A percentile compares a stretch with the other conserved stretches of the same genome.
phyloP scores from a whole-genome alignment of 495 filamentous ascomycete genomes.

The Neurospora sp. region DNA sequence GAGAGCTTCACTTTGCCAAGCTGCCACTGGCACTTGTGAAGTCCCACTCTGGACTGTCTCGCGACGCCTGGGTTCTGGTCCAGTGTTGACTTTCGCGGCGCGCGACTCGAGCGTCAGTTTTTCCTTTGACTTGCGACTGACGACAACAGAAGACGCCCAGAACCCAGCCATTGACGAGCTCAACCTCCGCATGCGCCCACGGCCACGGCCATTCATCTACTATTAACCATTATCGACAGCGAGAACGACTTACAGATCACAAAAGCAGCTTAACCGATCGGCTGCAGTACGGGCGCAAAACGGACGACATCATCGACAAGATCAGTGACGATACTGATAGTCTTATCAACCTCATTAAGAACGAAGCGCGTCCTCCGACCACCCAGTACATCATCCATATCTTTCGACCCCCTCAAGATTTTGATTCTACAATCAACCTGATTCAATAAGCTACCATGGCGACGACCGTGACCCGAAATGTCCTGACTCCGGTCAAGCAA shows the following conservation, averaged over 20 bases:
- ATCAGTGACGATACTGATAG: background rate
- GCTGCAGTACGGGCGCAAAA: background rate
- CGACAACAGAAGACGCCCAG: slow-evolving; percentile 1
- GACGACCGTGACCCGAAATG: slow-evolving; percentile 8
- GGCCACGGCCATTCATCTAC: slow-evolving; percentile 10
- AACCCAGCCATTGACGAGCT: background rate
- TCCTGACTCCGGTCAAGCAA: slow-evolving; percentile 36
- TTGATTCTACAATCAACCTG: slow-evolving; percentile 3
- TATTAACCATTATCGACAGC: slow-evolving; percentile 1
- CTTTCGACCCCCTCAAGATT: background rate
- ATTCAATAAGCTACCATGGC: slow-evolving; percentile 10
- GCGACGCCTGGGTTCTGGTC: slow-evolving; percentile 5
- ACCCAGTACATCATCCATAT: background rate
- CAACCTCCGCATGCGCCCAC: background rate
- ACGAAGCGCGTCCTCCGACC: background rate
- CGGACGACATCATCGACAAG: background rate
- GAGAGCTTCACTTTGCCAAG: background rate
- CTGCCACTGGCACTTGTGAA: background rate
- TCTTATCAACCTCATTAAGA: background rate
- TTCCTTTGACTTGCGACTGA: slow-evolving; percentile 4
- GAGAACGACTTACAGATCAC: background rate
- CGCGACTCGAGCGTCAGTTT: background rate
- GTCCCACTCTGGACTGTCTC: background rate
- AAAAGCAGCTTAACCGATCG: background rate
- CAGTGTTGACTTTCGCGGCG: slow-evolving; percentile 14